Percentiles rank a stretch among this genome's conserved stretches.
Conservation (phyloP, 2,329 filamentous ascomycete genomes). For the Colletotrichum euphorbiae region DNA sequence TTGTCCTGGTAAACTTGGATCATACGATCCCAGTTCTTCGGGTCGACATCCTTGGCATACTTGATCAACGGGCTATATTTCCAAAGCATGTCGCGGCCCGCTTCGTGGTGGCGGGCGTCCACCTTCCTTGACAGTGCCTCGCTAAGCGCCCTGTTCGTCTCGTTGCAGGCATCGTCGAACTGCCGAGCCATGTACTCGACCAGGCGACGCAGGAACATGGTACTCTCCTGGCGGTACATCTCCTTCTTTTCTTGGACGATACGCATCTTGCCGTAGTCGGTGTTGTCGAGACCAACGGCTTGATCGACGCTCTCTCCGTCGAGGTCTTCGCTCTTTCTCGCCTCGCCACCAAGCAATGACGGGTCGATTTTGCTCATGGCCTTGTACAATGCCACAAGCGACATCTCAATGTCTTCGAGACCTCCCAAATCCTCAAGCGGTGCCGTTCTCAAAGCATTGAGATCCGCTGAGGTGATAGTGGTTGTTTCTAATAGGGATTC, state of each 20-base stretch:
- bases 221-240: constrained; percentile 82
- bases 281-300: constrained; percentile 58
- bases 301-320: constrained; percentile 57
- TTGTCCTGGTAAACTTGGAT: constrained; percentile 85
- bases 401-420: constrained; percentile 80
- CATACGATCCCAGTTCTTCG: constrained; percentile 82
- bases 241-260: constrained; percentile 96
- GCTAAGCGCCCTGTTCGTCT: constrained; percentile 74
- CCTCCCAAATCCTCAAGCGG: constrained; percentile 78
- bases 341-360: constrained; percentile 69
- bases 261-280: constrained; percentile 88
- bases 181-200: constrained; percentile 85
- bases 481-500: constrained; percentile 91
- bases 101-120: constrained; percentile 77
- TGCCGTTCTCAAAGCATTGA: constrained; percentile 78
- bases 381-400: constrained; percentile 86
- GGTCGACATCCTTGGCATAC: constrained; percentile 87
- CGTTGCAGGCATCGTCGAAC: constrained; percentile 80
- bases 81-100: constrained; percentile 82
- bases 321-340: constrained; percentile 61
- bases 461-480: constrained; percentile 81
- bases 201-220: constrained; percentile 81
- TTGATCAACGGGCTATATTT: constrained; percentile 88
- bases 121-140: constrained; percentile 73
- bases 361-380: constrained; percentile 96